Base-by-base conservation (phyloP, 2,329 filamentous ascomycete genomes). In the Pyricularia sp. region DNA sequence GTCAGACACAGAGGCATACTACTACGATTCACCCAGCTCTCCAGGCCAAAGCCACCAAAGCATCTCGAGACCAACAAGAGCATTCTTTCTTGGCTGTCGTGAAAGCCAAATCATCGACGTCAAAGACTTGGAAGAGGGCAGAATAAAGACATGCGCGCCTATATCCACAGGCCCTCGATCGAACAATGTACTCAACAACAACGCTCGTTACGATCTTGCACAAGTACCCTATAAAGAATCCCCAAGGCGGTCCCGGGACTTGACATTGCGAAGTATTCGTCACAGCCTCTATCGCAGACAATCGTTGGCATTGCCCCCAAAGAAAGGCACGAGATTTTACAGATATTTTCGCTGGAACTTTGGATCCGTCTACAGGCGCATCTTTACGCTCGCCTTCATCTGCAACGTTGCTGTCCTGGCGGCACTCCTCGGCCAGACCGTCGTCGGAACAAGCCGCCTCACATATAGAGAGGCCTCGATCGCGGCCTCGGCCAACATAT, bases 361-460 rank as follows among this genome's bases (percentile, higher is more conserved):
- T 67, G 75, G 74, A 23, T 77, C 76, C 6, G 75, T 77, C 31
- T 82, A 81, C 72, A 76, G 78, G 31, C 77, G 79, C 31, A 76
- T 83, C 42, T 82, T 83, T 71, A 76, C 78, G 4, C 68, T 81
- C 25, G 73, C 81, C 61, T 77, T 81, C 71, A 28, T 81, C 42
- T 72, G 74, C 72, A 83, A 83, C 70, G 59, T 77, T 3, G 69
- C 71, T 33, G 72, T 73, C 17, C 71, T 77, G 0, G 68, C 50
- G 30, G 68, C 70, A 30, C 71, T 76, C 12, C 23, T 69, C 10
- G 71, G 64, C 30, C 68, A 70, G 0, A 67, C 69, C 12, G 20
- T 68, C 12, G 42, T 69, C 12, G 64, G 67, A 2, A 66, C 55
- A 11, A 33, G 67, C 5, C 50, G 64, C 11, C 68, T 74, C 61